Conservation (phyloP, 2,329 filamentous ascomycete genomes). For the Aureobasidium lini region DNA sequence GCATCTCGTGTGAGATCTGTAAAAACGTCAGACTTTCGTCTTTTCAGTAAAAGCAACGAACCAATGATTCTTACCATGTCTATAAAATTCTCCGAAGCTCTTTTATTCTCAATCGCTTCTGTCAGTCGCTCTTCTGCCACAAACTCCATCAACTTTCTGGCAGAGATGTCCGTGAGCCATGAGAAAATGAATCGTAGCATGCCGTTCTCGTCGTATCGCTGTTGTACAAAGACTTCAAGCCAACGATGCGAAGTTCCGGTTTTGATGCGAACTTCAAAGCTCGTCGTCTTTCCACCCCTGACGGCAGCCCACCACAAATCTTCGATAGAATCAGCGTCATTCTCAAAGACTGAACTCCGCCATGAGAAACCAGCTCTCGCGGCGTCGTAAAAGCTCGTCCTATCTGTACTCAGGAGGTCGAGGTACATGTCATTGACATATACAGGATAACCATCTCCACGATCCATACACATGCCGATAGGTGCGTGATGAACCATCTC, state of each 20-base stretch:
- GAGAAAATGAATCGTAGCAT: neutral
- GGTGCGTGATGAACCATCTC: neutral
- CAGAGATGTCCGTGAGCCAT: neutral
- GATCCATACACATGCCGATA: conserved; percentile 1
- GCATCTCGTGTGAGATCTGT: conserved; percentile 30
- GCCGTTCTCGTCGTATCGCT: neutral
- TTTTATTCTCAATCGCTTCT: conserved; percentile 29
- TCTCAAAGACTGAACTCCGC: neutral
- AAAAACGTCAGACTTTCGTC: neutral
- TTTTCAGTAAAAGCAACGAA: neutral
- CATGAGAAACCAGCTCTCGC: neutral
- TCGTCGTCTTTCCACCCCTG: neutral
- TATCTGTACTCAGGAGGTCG: neutral
- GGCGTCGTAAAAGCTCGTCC: neutral
- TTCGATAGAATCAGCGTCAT: neutral
- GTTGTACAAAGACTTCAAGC: neutral
- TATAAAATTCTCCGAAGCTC: conserved; percentile 24
- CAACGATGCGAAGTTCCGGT: neutral
- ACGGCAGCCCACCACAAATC: neutral
- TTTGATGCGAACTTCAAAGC: neutral
- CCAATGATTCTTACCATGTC: conserved; percentile 22
- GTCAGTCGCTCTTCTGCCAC: conserved; percentile 22
- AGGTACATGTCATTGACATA: neutral
- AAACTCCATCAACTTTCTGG: neutral
- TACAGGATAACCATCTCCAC: neutral